Percentiles rank a stretch among this genome's conserved stretches.
Conservation (phyloP, 2,329 filamentous ascomycete species). For the Sordariomycetes sp. region DNA sequence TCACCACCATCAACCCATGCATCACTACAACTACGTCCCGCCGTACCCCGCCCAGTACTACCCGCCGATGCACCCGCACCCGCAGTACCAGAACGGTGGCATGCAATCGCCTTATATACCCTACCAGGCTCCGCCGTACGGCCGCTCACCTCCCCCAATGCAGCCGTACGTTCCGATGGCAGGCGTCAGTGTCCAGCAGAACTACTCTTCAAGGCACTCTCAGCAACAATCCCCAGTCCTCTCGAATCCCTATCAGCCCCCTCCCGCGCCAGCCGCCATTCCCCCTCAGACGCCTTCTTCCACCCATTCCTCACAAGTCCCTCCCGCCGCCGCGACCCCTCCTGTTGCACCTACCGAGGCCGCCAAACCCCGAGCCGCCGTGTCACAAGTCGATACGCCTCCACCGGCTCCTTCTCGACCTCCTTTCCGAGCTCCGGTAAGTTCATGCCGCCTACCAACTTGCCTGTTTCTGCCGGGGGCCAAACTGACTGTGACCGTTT, state of each 20-base stretch:
- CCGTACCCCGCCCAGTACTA: conserved; percentile 11
- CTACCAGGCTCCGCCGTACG: conserved; percentile 31
- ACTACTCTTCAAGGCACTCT: conserved; percentile 33
- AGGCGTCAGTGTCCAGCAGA: conserved; percentile 30
- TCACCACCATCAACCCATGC: conserved; percentile 18
- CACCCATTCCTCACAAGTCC: conserved; percentile 19
- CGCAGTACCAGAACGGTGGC: conserved; percentile 44
- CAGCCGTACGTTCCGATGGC: conserved; percentile 43
- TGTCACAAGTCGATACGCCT: not conserved
- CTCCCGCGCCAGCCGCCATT: conserved; percentile 30
- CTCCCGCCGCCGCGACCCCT: not conserved
- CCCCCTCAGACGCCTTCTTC: conserved; percentile 42
- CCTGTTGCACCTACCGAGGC: conserved; percentile 4
- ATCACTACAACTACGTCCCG: conserved; percentile 27
- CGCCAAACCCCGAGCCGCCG: not conserved
- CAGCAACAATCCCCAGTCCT: conserved; percentile 38
- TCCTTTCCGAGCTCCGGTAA: conserved; percentile 4
- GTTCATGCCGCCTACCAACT: not conserved
- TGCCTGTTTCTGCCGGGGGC: not conserved
- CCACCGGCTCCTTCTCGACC: not conserved
- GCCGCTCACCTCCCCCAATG: conserved; percentile 38
- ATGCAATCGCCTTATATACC: conserved; percentile 37
- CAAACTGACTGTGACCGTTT: not conserved
- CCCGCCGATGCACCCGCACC: conserved; percentile 19
- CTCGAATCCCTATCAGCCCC: conserved; percentile 46